Percentiles rank a stretch among this genome's conserved stretches.
These are phyloP conservation scores for Camellia lanceoleosa DNA, from an alignment of 148 eudicot species.

Conservation along the genomic window DNA sequence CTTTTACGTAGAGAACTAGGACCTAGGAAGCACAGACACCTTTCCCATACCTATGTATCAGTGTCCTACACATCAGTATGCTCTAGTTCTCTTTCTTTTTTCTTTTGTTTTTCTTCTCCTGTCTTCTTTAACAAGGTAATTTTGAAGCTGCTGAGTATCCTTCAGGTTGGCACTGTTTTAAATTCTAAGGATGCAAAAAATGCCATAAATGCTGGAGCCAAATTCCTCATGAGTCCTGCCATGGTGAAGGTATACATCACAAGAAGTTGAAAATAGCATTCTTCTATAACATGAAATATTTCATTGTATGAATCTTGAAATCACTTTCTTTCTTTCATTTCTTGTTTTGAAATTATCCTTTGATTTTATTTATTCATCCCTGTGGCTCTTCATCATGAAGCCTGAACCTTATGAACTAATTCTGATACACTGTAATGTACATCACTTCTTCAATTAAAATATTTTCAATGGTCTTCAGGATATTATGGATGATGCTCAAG, in stretches of 20 bases:
- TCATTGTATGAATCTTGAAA: neutral
- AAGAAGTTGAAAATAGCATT: neutral
- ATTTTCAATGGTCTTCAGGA: constrained; percentile 37
- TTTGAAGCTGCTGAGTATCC: constrained; percentile 8
- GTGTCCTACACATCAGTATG: neutral
- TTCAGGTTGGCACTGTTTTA: constrained; percentile 83
- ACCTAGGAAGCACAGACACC: no score
- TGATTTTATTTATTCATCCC: neutral
- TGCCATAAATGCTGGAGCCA: constrained; percentile 68
- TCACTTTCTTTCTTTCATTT: neutral
- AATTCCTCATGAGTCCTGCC: constrained; percentile 93
- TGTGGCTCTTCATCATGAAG: neutral
- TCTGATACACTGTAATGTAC: neutral
- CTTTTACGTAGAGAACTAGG: no score
- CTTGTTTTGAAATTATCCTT: neutral
- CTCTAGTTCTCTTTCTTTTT: neutral
- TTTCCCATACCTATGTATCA: no score
- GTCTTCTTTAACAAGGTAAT: neutral
- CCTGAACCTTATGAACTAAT: neutral
- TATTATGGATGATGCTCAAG: constrained; percentile 41
- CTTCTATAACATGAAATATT: neutral
- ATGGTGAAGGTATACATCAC: constrained; percentile 45
- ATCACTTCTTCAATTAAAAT: neutral
- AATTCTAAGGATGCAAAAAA: constrained; percentile 55
- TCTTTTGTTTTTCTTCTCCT: neutral